Evolutionary conservation across 257 asterid species (phyloP), one percentile per base, ranked within the genome.

Genomic region (Echium plantagineum): DNA sequence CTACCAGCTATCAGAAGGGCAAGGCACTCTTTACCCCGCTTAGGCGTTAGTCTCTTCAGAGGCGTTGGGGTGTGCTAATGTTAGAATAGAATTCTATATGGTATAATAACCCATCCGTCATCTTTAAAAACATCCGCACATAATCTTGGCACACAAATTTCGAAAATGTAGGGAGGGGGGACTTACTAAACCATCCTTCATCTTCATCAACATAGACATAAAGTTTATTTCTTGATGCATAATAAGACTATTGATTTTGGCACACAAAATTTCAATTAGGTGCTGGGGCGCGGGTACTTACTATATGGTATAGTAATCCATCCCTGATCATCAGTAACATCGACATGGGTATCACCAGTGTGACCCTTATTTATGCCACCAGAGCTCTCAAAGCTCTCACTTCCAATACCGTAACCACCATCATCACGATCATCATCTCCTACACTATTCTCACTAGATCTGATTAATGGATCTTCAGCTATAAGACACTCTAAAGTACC

Each of bases 271-370:
- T 31, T 60, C 51, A 52, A 24, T 3, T 3, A 76, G 53, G n/a
- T n/a, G n/a, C n/a, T n/a, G n/a, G 48, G 60, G 22, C 63, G 65
- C 71, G 66, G 52, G 49, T 5, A 13, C 77, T 24, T 84, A 93
- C 97, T 77, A 67, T 66, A 61, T 38, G 97, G 99, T 63, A 88
- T 85, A 42, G 84, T 73, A 54, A 88, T 80, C 76, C 78, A 80
- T 65, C 99, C 97, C 59, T 80, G 78, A 19, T 83, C 85, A 66
- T 89, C 95, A 51, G 71, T 67, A 71, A 93, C 97, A 55, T 93
- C 96, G 19, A 72, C 69, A 69, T 93, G 96, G 72, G 63, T 72
- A 53, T 77, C 78, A 73, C 72, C 79, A 49, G 71, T 77, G 42
- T 66, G 73, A 65, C 68, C 65, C 22, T 71, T 68, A 59, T 52